Evolutionary conservation across 768 basidiomycete species (phyloP).

Genomic region (Tremella fuciformis): DNA sequence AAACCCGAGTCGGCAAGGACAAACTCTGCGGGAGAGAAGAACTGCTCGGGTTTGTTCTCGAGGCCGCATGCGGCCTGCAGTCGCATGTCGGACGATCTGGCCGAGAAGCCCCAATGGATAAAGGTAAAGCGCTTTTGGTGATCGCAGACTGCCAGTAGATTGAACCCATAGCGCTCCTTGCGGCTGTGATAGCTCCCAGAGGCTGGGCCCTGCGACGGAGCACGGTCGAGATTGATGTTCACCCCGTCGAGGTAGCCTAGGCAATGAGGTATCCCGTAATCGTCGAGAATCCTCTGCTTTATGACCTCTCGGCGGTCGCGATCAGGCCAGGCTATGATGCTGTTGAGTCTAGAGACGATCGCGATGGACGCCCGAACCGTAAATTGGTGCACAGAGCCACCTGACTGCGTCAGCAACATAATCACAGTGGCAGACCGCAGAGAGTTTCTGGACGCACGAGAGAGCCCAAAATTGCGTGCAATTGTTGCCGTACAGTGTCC

Average conservation of each 20-base stretch:
- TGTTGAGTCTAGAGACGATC: background rate
- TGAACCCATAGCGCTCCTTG: slow-evolving; percentile 8
- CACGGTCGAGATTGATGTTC: slow-evolving; percentile 6
- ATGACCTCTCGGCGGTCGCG: background rate
- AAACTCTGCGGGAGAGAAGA: background rate
- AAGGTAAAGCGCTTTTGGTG: slow-evolving; percentile 8
- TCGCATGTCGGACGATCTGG: slow-evolving; percentile 5
- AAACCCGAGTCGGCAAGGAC: slow-evolving; percentile 4
- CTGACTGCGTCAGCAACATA: background rate
- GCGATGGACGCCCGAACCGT: background rate
- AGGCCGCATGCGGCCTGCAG: background rate
- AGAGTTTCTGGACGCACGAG: background rate
- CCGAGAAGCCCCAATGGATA: slow-evolving; percentile 1
- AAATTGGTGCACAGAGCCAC: background rate
- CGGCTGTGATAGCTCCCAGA: slow-evolving; percentile 1
- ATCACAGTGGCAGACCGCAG: background rate
- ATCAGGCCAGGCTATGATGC: background rate
- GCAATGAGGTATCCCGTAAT: slow-evolving; percentile 3
- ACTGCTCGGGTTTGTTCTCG: background rate
- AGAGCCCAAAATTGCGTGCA: background rate
- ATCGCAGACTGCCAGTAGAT: background rate
- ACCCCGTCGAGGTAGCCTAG: slow-evolving; percentile 6
- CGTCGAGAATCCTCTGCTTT: background rate
- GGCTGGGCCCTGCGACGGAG: background rate
- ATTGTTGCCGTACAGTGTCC: background rate